Evolutionary conservation across 495 filamentous ascomycete genomes (phyloP), one percentile per base, ranked within the genome.

Genomic region (Xylaria telfairii): DNA sequence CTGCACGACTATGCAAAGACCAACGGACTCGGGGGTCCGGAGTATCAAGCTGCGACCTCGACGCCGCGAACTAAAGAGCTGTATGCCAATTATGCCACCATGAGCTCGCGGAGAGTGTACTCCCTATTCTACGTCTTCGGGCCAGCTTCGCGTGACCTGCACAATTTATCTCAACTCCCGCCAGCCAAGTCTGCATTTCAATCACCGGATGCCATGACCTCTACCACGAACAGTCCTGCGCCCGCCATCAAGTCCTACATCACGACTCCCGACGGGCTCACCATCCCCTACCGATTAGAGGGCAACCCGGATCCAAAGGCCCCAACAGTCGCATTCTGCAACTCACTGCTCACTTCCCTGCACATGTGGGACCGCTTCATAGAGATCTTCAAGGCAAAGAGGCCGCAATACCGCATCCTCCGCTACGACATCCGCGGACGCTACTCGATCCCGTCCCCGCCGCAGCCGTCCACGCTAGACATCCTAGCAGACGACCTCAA

Each of bases 301-400:
- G 92, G 93, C 41, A 90, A 86, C 77, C 79, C 87, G 12, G 85
- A 90, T 67, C 88, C 88, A 0, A 72, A 84, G 15, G 90, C 91
- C 1, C 92, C 92, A 0, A 85, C 90, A 0, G 86, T 96, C 37
- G 87, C 92, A 42, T 89, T 93, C 67, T 86, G 84, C 78, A 95
- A 95, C 83, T 92, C 90, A 6, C 90, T 96, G 63, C 87, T 96
- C 0, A 90, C 90, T 4, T 86, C 88, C 13, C 85, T 87, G 73
- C 84, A 85, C 80, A 94, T 96, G 84, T 96, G 93, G 93, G 90
- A 94, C 74, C 82, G 81, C 19, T 90, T 95, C 73, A 80, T 94
- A 15, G 80, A 83, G 24, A 84, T 92, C 68, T 81, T 91, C 41
- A 83, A 84, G 47, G 74, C 82, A 0, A 75, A 84, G 59, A 88